phyloP scores from a whole-genome alignment of 768 basidiomycete genomes.

The Pholiota molesta region DNA sequence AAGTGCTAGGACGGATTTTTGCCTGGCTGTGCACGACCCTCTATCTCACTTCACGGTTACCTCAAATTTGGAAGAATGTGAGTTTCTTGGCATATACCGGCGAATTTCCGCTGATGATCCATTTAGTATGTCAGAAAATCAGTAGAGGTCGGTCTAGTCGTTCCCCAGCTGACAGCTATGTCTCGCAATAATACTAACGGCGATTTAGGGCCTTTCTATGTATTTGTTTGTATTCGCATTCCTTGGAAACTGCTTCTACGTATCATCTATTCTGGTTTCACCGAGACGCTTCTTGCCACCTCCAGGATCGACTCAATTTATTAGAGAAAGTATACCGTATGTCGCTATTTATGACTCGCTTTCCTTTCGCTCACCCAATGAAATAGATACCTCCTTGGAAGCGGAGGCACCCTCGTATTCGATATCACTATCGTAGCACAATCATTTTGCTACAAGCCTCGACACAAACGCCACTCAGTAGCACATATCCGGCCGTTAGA shows the following conservation, averaged over 20 bases:
- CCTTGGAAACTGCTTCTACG: conserved; percentile 92
- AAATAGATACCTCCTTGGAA: conserved; percentile 85
- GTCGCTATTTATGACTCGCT: conserved; percentile 32
- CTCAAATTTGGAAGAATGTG: conserved; percentile 99
- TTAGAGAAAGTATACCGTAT: conserved; percentile 85
- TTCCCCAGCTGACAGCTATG: neutral
- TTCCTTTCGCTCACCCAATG: conserved; percentile 5
- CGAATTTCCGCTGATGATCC: neutral
- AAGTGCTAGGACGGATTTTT: conserved; percentile 83
- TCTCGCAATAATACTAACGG: neutral
- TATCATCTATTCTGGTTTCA: conserved; percentile 83
- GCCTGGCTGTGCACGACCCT: conserved; percentile 95
- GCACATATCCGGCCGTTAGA: conserved; percentile 31
- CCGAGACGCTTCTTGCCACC: conserved; percentile 62
- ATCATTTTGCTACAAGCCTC: conserved; percentile 73
- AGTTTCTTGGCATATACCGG: conserved; percentile 34
- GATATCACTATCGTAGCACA: conserved; percentile 92
- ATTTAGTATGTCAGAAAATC: conserved; percentile 84
- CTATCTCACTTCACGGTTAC: conserved; percentile 91
- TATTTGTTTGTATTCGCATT: conserved; percentile 94
- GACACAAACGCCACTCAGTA: conserved; percentile 39
- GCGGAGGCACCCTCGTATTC: conserved; percentile 90
- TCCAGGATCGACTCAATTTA: conserved; percentile 62
- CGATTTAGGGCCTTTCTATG: conserved; percentile 82
- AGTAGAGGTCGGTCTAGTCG: conserved; percentile 60